These are phyloP conservation scores for Solanum neorickii DNA, from an alignment of 257 asterid species.

Conservation along the genomic window DNA sequence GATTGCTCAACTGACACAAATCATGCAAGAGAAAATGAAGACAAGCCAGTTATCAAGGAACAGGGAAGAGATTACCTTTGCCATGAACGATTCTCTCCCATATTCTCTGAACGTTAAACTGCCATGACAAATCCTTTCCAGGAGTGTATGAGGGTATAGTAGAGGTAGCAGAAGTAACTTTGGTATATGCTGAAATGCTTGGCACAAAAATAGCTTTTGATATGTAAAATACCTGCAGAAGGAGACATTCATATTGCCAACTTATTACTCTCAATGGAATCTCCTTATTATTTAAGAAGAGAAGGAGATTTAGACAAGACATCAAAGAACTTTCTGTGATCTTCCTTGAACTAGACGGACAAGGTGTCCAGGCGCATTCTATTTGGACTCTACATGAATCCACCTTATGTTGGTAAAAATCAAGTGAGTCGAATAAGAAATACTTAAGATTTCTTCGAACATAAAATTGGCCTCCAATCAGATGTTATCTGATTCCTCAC, in stretches of 20 bases:
- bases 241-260: not conserved
- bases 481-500: not conserved
- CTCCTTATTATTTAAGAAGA: not conserved
- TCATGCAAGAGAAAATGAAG: not conserved
- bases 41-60: not conserved
- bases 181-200: slow-evolving; percentile 60
- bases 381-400: not conserved
- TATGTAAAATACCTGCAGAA: slow-evolving; percentile 50
- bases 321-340: not conserved
- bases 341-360: not conserved
- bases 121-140: slow-evolving; percentile 76
- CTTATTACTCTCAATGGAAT: not conserved
- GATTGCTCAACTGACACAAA: not conserved
- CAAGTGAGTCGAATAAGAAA: not conserved
- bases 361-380: not conserved
- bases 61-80: slow-evolving; percentile 28
- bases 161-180: slow-evolving; percentile 79
- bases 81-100: slow-evolving; percentile 68
- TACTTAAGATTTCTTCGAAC: not conserved
- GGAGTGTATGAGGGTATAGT: slow-evolving; percentile 31
- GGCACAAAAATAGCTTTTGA: slow-evolving; percentile 83
- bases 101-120: slow-evolving; percentile 58
- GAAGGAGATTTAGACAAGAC: not conserved
- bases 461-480: not conserved
- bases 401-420: not conserved